These are phyloP conservation scores for Infundibulicybe gibba DNA, from an alignment of 768 basidiomycete genomes.

Conservation along the genomic window DNA sequence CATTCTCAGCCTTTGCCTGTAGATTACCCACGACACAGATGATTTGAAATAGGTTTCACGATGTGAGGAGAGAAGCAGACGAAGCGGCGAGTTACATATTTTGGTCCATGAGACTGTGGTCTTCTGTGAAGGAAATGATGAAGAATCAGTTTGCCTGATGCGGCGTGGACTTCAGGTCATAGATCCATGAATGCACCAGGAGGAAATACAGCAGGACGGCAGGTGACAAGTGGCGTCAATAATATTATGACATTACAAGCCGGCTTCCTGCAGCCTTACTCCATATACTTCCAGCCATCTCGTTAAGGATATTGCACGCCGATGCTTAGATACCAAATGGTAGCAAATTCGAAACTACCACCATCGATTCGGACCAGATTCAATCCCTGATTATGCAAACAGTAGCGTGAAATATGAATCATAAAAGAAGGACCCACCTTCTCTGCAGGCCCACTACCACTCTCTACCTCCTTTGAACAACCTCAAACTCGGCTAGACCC, in stretches of 20 bases:
- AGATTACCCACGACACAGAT: too few species aligned
- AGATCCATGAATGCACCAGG: neutral
- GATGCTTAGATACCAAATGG: constrained; percentile 25
- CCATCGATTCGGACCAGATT: constrained; percentile 35
- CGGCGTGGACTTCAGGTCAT: too few species aligned
- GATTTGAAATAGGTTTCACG: too few species aligned
- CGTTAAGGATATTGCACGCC: constrained; percentile 38
- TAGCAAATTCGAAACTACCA: constrained; percentile 23
- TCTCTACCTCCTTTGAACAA: constrained; percentile 49
- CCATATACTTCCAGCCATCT: constrained; percentile 21
- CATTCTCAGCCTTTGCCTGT: too few species aligned
- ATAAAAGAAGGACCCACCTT: constrained; percentile 40
- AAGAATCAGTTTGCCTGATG: too few species aligned
- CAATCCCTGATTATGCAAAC: constrained; percentile 34
- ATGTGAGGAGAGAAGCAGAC: too few species aligned
- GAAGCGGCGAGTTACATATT: too few species aligned
- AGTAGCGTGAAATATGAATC: constrained; percentile 29
- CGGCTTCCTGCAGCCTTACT: constrained; percentile 38
- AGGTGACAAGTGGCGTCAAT: constrained; percentile 40
- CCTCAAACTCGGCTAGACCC: constrained; percentile 43
- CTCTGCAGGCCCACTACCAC: constrained; percentile 38
- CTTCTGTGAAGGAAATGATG: too few species aligned
- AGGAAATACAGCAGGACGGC: constrained; percentile 24
- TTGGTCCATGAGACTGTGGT: too few species aligned
- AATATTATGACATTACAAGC: constrained; percentile 37